Evolutionary conservation across 2,329 filamentous ascomycete genomes (phyloP), one percentile per base, ranked within the genome.

Genomic region (Colletotrichum endophyticum): DNA sequence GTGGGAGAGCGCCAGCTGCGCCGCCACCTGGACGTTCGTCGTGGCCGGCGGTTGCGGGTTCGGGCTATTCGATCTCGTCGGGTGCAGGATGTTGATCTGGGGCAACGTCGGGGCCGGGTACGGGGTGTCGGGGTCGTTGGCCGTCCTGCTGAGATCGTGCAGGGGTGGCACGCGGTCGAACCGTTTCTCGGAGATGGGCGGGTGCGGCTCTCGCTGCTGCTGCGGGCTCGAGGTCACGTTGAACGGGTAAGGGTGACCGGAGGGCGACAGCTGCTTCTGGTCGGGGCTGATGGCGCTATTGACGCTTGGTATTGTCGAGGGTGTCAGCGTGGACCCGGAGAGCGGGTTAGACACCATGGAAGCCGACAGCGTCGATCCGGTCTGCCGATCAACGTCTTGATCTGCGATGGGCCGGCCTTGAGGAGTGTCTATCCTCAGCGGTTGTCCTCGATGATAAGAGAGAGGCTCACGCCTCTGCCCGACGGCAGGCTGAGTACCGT

Each of bases 351-450:
- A 69, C 15, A 66, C 8, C 36, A 30, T 27, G 8, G 63, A 49
- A 8, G 63, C 36, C 16, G 63, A 66, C 25, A 66, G n/a, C 11
- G 63, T 53, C 63, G 53, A 36, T 5, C 90, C 89, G n/a, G 90
- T 91, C 70, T 87, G 86, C 76, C 91, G 87, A 80, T 92, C 90
- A 79, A 93, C 91, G 67, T 92, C 91, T 70, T 44, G 39, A 88
- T 87, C 78, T 88, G 84, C 69, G 39, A 91, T 84, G 56, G 89
- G 88, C 44, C 89, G 89, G 79, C 89, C 89, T 80, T 92, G 90
- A 53, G 91, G 92, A 63, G 91, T 90, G 82, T 93, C 91, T 79
- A 94, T 92, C 57, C 92, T 89, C 71, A 94, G 86, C 71, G 87
- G 85, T 80, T 92, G 92, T 73, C 91, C 91, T 72, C 92, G 91